Conservation (phyloP, 2,329 filamentous ascomycete species). For the Colletotrichum siamense region DNA sequence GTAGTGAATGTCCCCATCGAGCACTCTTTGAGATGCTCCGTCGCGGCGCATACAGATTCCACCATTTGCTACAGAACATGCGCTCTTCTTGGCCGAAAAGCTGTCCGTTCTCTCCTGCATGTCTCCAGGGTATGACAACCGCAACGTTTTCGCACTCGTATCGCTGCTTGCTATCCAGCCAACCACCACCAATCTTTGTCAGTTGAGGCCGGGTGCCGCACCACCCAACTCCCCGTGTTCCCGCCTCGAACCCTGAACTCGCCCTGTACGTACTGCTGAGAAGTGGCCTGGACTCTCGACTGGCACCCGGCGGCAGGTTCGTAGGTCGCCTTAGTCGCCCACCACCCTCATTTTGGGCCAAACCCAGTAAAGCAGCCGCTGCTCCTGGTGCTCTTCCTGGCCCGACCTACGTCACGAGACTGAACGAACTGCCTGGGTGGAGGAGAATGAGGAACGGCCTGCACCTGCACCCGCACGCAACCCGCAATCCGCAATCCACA, state of each 20-base stretch:
- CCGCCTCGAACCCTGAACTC: not conserved
- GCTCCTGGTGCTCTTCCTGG: conserved; percentile 5
- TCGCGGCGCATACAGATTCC: not conserved
- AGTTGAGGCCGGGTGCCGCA: not conserved
- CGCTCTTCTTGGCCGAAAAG: not conserved
- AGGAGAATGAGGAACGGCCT: conserved; percentile 1
- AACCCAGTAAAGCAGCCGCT: conserved; percentile 1
- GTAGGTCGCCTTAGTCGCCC: not conserved
- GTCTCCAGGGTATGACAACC: not conserved
- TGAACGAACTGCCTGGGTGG: not conserved
- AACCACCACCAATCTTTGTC: not conserved
- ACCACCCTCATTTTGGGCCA: not conserved
- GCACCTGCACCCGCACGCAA: not conserved
- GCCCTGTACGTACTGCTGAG: not conserved
- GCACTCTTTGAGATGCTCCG: not conserved
- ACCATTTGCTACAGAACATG: not conserved
- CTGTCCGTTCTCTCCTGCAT: not conserved
- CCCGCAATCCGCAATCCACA: not conserved
- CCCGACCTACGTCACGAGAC: conserved; percentile 20
- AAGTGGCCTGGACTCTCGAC: not conserved
- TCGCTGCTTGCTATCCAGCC: not conserved
- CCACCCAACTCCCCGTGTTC: conserved; percentile 1
- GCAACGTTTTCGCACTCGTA: not conserved
- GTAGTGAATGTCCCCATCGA: not conserved
- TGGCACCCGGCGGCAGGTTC: not conserved